These are phyloP conservation scores for Bacterosira constricta DNA, from an alignment of 108 stramenopile species.

Conservation along the genomic window DNA sequence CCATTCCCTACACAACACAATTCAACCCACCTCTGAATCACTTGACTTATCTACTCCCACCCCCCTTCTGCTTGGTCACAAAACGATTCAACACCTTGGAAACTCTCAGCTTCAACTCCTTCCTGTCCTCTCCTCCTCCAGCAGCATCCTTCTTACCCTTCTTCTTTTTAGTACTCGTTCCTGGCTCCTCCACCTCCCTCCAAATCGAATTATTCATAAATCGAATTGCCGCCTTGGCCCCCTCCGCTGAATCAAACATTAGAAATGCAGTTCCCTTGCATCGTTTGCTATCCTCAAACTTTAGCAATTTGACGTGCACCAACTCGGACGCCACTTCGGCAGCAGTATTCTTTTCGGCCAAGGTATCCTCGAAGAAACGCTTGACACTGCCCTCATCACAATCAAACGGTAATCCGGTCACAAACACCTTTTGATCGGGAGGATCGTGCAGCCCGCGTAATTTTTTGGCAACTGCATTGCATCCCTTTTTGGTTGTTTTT, in stretches of 20 bases:
- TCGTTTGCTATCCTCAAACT: conserved; percentile 79
- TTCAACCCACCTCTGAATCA: neutral
- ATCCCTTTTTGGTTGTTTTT: conserved; percentile 72
- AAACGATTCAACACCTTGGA: conserved; percentile 71
- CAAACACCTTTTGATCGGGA: conserved; percentile 77
- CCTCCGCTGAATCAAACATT: conserved; percentile 72
- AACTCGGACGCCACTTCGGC: conserved; percentile 50
- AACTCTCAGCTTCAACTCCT: conserved; percentile 75
- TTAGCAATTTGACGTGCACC: conserved; percentile 69
- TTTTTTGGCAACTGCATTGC: conserved; percentile 69
- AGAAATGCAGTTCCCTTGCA: conserved; percentile 86
- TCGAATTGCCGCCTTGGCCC: conserved; percentile 63
- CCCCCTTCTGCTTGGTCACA: conserved; percentile 50
- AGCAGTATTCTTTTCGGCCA: conserved; percentile 2
- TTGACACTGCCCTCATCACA: conserved; percentile 63
- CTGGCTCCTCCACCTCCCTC: conserved; percentile 38
- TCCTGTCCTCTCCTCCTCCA: conserved; percentile 25
- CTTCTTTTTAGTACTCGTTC: conserved; percentile 33
- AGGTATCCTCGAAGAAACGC: conserved; percentile 51
- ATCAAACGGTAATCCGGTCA: conserved; percentile 84
- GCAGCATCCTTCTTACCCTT: conserved; percentile 31
- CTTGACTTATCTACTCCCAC: neutral
- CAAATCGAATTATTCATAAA: conserved; percentile 67
- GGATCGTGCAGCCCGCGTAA: conserved; percentile 73
- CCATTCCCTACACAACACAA: no score